Conservation (phyloP, 495 filamentous ascomycete genomes). For the Daldinia vernicosa region DNA sequence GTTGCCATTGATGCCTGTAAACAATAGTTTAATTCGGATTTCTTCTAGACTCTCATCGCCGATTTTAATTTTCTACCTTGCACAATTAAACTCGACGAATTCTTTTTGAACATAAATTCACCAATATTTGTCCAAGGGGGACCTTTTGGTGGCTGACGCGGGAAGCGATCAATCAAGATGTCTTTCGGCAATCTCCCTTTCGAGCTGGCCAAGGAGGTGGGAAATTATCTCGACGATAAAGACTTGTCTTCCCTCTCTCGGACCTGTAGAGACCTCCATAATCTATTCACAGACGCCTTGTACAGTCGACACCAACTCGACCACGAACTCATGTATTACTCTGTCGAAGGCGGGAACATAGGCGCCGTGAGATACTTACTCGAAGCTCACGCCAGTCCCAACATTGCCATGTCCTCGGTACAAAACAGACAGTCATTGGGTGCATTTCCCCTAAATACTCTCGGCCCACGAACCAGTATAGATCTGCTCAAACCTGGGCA, state of each 20-base stretch:
- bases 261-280: constrained; percentile 26
- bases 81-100: neutral
- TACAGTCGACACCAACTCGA: constrained; percentile 16
- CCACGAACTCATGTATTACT: constrained; percentile 17
- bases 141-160: neutral
- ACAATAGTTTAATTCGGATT: too few species aligned
- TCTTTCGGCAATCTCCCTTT: constrained; percentile 15
- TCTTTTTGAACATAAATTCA: neutral
- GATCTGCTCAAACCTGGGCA: neutral
- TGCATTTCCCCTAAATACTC: too few species aligned
- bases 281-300: constrained; percentile 5
- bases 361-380: constrained; percentile 23
- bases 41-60: too few species aligned
- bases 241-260: constrained; percentile 26
- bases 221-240: neutral
- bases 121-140: neutral
- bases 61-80: neutral
- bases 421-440: neutral
- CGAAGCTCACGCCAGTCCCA: constrained; percentile 19
- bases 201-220: constrained; percentile 17
- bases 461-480: too few species aligned
- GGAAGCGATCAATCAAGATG: constrained; percentile 5
- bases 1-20: neutral
- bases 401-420: neutral
- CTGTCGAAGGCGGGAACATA: constrained; percentile 15